phyloP scores from a whole-genome alignment of 345 rosid species.

The Populus simonii region DNA sequence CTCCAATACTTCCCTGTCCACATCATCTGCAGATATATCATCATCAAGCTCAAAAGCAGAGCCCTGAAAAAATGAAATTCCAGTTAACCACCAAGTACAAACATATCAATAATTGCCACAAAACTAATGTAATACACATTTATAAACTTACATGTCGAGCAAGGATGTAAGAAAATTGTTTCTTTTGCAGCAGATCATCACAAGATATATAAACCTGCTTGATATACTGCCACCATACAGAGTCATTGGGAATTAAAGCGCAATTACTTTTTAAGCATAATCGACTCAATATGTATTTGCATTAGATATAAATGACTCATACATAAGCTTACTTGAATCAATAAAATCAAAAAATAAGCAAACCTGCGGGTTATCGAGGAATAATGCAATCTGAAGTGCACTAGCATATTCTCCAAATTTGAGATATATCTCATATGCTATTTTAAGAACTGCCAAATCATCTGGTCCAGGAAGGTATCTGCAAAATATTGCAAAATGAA shows the following conservation, averaged over 20 bases:
- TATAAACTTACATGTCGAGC: constrained; percentile 76
- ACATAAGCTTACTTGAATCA: constrained; percentile 4
- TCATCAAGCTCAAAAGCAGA: constrained; percentile 63
- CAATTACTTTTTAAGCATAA: neutral
- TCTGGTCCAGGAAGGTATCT: constrained; percentile 95
- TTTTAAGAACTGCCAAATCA: constrained; percentile 69
- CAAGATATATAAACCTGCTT: constrained; percentile 78
- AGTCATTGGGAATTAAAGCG: constrained; percentile 1
- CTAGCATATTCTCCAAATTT: constrained; percentile 68
- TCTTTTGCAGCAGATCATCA: constrained; percentile 57
- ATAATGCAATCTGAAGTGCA: constrained; percentile 83
- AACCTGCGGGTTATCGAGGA: constrained; percentile 82
- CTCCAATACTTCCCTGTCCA: constrained; percentile 62
- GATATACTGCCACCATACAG: constrained; percentile 53
- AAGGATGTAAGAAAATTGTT: constrained; percentile 85
- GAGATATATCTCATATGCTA: constrained; percentile 72
- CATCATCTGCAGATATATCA: constrained; percentile 58
- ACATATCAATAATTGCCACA: neutral
- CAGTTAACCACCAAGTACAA: constrained; percentile 6
- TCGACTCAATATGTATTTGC: neutral
- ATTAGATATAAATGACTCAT: neutral
- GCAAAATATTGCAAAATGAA: constrained; percentile 25
- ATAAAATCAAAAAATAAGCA: constrained; percentile 6
- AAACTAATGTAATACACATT: neutral
- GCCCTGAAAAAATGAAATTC: constrained; percentile 49